Evolutionary conservation across 345 rosid species (phyloP).

Genomic region (Populus ilicifolia): DNA sequence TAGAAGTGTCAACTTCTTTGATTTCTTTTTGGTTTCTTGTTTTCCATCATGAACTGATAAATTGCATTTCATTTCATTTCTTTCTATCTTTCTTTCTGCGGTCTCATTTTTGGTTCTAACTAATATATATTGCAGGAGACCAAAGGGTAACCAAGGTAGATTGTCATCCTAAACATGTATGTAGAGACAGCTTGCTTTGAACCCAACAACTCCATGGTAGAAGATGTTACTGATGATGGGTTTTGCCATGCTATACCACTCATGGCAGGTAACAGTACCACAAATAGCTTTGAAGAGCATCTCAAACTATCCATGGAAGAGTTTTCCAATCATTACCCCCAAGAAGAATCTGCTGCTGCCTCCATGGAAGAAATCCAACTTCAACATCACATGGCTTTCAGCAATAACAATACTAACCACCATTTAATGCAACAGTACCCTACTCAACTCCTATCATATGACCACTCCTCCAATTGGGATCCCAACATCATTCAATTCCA

Average conservation of each 20-base stretch:
- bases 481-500: conserved; percentile 8
- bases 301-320: conserved; percentile 35
- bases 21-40: too few species aligned
- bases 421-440: conserved; percentile 32
- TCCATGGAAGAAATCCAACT: conserved; percentile 32
- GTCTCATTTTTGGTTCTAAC: background rate
- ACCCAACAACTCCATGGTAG: too few species aligned
- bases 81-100: background rate
- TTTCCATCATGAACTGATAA: background rate
- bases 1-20: too few species aligned
- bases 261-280: too few species aligned
- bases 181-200: too few species aligned
- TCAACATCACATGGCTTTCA: conserved; percentile 39
- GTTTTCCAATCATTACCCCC: conserved; percentile 26
- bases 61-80: background rate
- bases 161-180: too few species aligned
- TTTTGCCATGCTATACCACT: too few species aligned
- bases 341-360: conserved; percentile 12
- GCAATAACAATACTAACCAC: conserved; percentile 2
- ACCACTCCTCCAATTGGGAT: conserved; percentile 38
- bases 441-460: conserved; percentile 20
- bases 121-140: background rate
- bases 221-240: too few species aligned
- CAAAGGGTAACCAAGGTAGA: too few species aligned
- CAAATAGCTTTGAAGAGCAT: too few species aligned